phyloP scores from a whole-genome alignment of 1,284 basidiomycete species.

The Sanghuangporus weigelae region DNA sequence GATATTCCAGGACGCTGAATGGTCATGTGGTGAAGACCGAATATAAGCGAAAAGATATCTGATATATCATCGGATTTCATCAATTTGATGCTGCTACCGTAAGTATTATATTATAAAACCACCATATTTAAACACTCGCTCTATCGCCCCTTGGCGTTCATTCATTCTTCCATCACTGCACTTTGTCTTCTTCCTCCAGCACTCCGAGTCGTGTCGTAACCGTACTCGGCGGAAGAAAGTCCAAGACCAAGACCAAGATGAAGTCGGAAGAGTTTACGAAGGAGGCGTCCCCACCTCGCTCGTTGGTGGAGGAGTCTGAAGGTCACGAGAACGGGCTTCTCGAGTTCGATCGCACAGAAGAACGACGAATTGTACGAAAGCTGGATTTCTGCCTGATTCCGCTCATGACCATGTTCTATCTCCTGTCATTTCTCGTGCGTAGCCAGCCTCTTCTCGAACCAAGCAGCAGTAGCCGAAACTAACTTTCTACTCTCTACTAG shows the following conservation, averaged over 20 bases:
- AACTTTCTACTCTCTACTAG: slow-evolving; percentile 6
- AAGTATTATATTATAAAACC: too few relatives aligned
- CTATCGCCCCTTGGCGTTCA: background rate
- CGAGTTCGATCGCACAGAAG: slow-evolving; percentile 15
- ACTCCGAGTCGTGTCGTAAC: background rate
- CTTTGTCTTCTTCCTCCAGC: background rate
- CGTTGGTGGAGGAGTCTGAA: background rate
- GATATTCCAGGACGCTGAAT: too few relatives aligned
- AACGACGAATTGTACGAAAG: slow-evolving; percentile 28
- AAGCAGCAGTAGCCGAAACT: background rate
- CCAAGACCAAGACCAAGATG: background rate
- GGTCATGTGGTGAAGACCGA: too few relatives aligned
- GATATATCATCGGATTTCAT: too few relatives aligned
- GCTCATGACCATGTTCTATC: slow-evolving; percentile 43
- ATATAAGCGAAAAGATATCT: too few relatives aligned
- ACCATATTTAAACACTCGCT: background rate
- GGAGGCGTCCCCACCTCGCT: background rate
- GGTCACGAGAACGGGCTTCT: background rate
- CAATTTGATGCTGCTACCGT: too few relatives aligned
- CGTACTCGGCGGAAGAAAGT: background rate
- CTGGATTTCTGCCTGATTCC: slow-evolving; percentile 44
- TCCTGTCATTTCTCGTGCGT: slow-evolving; percentile 46
- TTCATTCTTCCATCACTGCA: background rate
- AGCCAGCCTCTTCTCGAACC: background rate
- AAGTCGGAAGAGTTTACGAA: background rate